Evolutionary conservation across 176 grass and related monocot genomes (phyloP).

Genomic region (Elaeis guineensis): DNA sequence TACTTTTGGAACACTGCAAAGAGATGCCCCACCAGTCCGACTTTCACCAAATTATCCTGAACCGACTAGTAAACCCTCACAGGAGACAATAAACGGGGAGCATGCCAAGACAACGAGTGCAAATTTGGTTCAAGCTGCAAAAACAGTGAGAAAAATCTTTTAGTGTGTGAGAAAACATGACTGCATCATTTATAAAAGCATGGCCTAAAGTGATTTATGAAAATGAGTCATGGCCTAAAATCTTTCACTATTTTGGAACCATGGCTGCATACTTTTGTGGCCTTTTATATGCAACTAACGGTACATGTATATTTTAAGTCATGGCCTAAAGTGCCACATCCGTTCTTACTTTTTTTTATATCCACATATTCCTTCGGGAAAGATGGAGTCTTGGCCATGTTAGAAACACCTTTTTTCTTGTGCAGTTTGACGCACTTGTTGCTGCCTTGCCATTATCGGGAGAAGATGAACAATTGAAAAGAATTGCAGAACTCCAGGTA

Average conservation of each 20-base stretch:
- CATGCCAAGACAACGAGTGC: constrained; percentile 78
- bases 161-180: neutral
- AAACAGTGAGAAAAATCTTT: constrained; percentile 43
- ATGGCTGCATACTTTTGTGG: neutral
- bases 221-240: neutral
- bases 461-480: constrained; percentile 76
- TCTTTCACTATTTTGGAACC: neutral
- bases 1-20: constrained; percentile 83
- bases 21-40: constrained; percentile 72
- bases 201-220: no score
- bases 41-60: constrained; percentile 79
- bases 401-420: neutral
- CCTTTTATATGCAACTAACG: no score
- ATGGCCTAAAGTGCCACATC: no score
- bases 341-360: neutral
- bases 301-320: no score
- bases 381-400: neutral
- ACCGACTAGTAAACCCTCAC: constrained; percentile 46
- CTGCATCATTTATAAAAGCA: neutral
- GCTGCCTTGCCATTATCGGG: constrained; percentile 63
- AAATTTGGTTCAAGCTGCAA: constrained; percentile 73
- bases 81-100: constrained; percentile 42
- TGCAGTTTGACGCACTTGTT: constrained; percentile 88
- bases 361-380: neutral
- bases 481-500: constrained; percentile 83